Base-by-base conservation (phyloP, 2,329 filamentous ascomycete genomes). In the Volutella citrinella region DNA sequence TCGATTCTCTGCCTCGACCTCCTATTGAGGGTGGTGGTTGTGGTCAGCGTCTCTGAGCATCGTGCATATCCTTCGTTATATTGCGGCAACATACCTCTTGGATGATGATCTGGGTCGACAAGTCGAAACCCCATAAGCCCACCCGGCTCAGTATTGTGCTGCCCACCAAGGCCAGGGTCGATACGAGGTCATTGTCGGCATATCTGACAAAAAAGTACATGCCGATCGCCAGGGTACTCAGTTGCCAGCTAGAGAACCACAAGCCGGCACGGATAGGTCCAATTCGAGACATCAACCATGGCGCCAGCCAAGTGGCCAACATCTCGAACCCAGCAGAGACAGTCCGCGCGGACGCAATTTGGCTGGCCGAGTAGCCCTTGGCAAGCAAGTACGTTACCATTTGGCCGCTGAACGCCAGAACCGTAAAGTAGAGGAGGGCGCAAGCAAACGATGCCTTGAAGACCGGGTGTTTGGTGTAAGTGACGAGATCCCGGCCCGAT, bases 171-270 rank as follows among this genome's bases (percentile, higher is more conserved):
- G 68, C 65, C 1, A 60, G 57, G 0, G 73, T 72, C 0, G 72
- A 64, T 2, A 67, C 9, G 27, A 67, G 23, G 6, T 38, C 26
- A 11, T 48, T 45, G 6, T 52, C 46, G 3, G 44, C 52, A 31
- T 45, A 48, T 9, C 12, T 30, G 43, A 65, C 65, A 46, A 75
- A 76, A 13, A 66, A 54, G 3, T 52, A 46, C 4, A 70, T 56
- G 0, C 67, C 74, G 0, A 55, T 63, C 2, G 63, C 64, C 5
- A 81, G 60, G 45, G 72, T 79, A 4, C 65, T 36, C n/a, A 82
- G 64, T 52, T 88, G 82, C 75, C 80, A 85, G 35, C 73, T 80
- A 9, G 82, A 53, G 42, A 78, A 79, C 85, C 85, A 89, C 4
- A 88, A 66, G 0, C 84, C 85, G 0, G 74, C 70, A n/a, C 85